Percentiles rank a stretch among this genome's conserved stretches.
These are phyloP conservation scores for Rhizoclosmatium sp. DNA, from an alignment of 192 early-diverging fungal genomes.

Conservation along the genomic window DNA sequence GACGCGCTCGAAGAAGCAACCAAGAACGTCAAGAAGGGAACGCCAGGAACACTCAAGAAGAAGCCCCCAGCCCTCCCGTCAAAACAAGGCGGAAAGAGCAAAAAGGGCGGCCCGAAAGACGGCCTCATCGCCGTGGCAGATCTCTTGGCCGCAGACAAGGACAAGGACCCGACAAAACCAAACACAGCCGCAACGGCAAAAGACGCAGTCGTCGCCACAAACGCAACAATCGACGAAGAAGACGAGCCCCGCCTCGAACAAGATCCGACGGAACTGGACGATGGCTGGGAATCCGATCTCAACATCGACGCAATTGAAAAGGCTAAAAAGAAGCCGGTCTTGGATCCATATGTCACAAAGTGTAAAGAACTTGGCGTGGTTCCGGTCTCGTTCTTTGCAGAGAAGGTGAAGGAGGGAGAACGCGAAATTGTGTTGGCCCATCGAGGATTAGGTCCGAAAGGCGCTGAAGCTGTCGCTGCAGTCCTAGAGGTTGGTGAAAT, in stretches of 20 bases:
- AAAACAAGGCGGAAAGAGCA: neutral
- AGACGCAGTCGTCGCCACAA: neutral
- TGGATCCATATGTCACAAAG: slow-evolving; percentile 50
- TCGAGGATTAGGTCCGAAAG: slow-evolving; percentile 56
- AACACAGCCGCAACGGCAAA: neutral
- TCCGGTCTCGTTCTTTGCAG: slow-evolving; percentile 51
- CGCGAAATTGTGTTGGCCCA: slow-evolving; percentile 54
- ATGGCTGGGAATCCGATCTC: slow-evolving; percentile 28
- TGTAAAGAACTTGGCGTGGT: slow-evolving; percentile 58
- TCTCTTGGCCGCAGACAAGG: neutral
- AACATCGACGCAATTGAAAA: slow-evolving; percentile 32
- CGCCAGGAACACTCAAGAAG: neutral
- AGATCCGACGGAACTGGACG: slow-evolving; percentile 7
- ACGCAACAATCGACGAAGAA: slow-evolving; percentile 3
- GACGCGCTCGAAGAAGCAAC: neutral
- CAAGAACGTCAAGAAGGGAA: neutral
- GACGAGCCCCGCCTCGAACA: neutral
- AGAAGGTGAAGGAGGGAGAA: slow-evolving; percentile 13
- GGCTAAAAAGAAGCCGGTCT: slow-evolving; percentile 38
- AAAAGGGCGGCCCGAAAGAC: neutral
- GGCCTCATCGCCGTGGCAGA: neutral
- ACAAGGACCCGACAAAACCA: neutral
- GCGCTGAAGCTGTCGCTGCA: slow-evolving; percentile 56
- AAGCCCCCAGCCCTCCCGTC: neutral
- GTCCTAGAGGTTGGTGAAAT: slow-evolving; percentile 52